Percentiles rank a stretch among this genome's conserved stretches.
phyloP scores from a whole-genome alignment of 2,329 filamentous ascomycete species.

The Ambrosiella xylebori region DNA sequence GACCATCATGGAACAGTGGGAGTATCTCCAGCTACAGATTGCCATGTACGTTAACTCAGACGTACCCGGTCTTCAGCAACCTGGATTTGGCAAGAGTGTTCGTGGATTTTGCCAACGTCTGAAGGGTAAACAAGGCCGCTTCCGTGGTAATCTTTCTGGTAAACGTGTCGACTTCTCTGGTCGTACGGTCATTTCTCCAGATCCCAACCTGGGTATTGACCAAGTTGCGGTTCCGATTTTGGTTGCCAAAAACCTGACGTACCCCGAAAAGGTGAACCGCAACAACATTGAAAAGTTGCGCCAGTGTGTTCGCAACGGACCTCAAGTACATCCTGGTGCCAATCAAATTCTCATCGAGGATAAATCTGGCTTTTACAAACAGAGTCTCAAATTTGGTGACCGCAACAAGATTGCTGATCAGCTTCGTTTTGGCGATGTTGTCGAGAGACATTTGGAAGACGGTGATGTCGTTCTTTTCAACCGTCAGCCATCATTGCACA shows the following conservation, averaged over 20 bases:
- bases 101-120: slow-evolving; percentile 87
- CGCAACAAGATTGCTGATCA: slow-evolving; percentile 53
- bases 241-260: slow-evolving; percentile 93
- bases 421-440: slow-evolving; percentile 67
- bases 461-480: slow-evolving; percentile 96
- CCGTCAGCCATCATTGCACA: slow-evolving; percentile 91
- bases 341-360: slow-evolving; percentile 63
- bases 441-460: slow-evolving; percentile 88
- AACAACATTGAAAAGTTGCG: slow-evolving; percentile 75
- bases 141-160: slow-evolving; percentile 89
- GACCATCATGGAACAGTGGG: slow-evolving; percentile 96
- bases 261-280: slow-evolving; percentile 71
- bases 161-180: slow-evolving; percentile 98
- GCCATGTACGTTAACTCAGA: slow-evolving; percentile 98
- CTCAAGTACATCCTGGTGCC: slow-evolving; percentile 69
- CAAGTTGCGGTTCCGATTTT: slow-evolving; percentile 81
- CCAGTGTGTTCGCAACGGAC: slow-evolving; percentile 57
- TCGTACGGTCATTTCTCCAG: slow-evolving; percentile 90
- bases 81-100: slow-evolving; percentile 72
- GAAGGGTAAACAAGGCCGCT: slow-evolving; percentile 94
- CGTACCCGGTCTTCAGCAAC: slow-evolving; percentile 78
- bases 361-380: slow-evolving; percentile 46
- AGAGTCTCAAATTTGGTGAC: slow-evolving; percentile 59
- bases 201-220: slow-evolving; percentile 85
- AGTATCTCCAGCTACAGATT: slow-evolving; percentile 85